Percentiles rank a stretch among this genome's conserved stretches.
These are phyloP conservation scores for Phellopilus nigrolimitatus DNA, from an alignment of 1,284 basidiomycete genomes.

Conservation along the genomic window DNA sequence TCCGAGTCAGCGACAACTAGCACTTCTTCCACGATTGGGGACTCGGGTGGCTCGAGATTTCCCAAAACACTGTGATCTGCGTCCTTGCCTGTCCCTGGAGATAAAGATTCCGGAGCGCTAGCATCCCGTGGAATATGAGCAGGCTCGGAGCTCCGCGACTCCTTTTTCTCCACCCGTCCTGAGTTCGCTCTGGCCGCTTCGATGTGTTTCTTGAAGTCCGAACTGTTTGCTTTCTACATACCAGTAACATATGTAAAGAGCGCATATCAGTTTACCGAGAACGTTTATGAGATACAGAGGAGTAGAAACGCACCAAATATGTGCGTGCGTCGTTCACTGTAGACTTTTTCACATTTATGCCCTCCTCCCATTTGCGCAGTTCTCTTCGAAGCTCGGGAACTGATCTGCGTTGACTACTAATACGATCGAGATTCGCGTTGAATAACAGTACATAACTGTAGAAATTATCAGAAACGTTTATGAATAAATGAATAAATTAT, in stretches of 20 bases:
- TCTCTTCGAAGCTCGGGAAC: conserved; percentile 45
- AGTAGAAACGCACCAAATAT: conserved; percentile 42
- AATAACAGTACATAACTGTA: conserved; percentile 61
- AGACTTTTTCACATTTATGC: conserved; percentile 36
- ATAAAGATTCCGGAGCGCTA: too few relatives aligned
- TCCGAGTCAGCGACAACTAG: conserved; percentile 1
- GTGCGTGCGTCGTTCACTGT: conserved; percentile 39
- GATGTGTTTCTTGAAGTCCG: conserved; percentile 17
- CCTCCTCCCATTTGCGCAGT: conserved; percentile 56
- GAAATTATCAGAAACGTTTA: neutral
- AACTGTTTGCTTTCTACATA: conserved; percentile 10
- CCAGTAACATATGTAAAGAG: neutral
- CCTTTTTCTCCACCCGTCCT: neutral
- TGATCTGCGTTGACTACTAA: conserved; percentile 41
- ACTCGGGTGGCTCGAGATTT: too few relatives aligned
- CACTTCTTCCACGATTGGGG: neutral
- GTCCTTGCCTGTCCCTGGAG: neutral
- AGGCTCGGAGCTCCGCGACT: too few relatives aligned
- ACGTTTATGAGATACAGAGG: neutral
- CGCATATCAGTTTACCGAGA: neutral
- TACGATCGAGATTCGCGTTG: conserved; percentile 67
- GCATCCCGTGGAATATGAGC: too few relatives aligned
- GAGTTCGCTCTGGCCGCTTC: conserved; percentile 7
- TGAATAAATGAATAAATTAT: too few relatives aligned
- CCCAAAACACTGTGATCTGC: too few relatives aligned